Evolutionary conservation across 441 rosid species (phyloP), one percentile per base, ranked within the genome.

Genomic region (Raphanus hybrid): DNA sequence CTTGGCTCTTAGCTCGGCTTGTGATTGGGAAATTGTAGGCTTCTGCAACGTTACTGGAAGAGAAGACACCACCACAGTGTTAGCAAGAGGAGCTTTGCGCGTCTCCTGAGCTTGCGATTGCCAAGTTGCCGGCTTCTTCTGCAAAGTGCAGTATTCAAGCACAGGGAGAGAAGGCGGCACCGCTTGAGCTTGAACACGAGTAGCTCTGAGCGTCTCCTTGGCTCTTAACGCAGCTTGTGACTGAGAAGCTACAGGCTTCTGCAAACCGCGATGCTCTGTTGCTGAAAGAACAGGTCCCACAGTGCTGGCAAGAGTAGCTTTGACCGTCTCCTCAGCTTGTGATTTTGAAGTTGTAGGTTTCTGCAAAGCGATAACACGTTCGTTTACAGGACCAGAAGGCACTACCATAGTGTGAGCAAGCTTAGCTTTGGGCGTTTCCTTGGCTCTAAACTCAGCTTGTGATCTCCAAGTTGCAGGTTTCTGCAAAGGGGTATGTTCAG

Each of bases 401-500:
- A 29, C 26, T 23, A 10, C 7, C 6, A 45, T 6, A 12, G 6
- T 45, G 52, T 45, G 6, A 37, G 29, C 67, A 64, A 41, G 66
- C 39, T 59, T 8, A 54, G 70, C 10, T 70, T 62, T 64, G 4
- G 0, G 9, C 15, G 3, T 67, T n/a, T 52, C 58, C 5, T 60
- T 74, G 14, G 43, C 9, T 61, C 54, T 54, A 63, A 64, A 8
- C 62, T 77, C 88, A 65, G 77, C 75, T 16, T 61, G 66, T 16
- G 80, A 76, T 4, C 77, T 82, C 43, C 69, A 59, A 23, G 3
- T 35, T 69, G 63, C 71, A 74, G 37, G 39, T 10, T 70, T 75
- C 73, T 87, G 85, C 18, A 76, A 34, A 54, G 65, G 72, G 60
- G 78, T 50, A 48, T 71, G 83, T 52, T 70, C 84, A 32, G 79